These are phyloP conservation scores for Coemansia sp. DNA, from an alignment of 192 early-diverging fungal genomes.

Conservation along the genomic window DNA sequence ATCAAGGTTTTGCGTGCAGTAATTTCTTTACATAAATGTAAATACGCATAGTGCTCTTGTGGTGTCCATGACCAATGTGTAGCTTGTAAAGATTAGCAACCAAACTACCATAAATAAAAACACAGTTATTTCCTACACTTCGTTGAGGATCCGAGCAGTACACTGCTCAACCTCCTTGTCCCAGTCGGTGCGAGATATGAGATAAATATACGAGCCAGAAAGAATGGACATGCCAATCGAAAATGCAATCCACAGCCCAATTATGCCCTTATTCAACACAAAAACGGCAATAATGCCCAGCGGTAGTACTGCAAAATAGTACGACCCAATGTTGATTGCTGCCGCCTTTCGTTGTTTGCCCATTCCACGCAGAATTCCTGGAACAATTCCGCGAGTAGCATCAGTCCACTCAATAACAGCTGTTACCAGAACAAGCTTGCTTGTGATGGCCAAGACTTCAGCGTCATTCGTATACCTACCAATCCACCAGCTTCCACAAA, in stretches of 20 bases:
- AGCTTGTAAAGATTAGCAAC: too few species aligned
- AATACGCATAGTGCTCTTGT: too few species aligned
- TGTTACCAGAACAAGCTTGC: constrained; percentile 25
- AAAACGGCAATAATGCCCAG: constrained; percentile 36
- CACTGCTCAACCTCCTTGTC: constrained; percentile 22
- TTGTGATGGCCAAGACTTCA: constrained; percentile 29
- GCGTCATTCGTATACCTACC: constrained; percentile 53
- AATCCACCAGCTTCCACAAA: constrained; percentile 59
- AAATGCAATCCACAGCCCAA: constrained; percentile 46
- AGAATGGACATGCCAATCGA: constrained; percentile 35
- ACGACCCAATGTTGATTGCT: constrained; percentile 51
- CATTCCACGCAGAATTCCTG: constrained; percentile 58
- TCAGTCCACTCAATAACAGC: constrained; percentile 51
- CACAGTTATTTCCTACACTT: background rate
- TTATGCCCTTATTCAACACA: constrained; percentile 28
- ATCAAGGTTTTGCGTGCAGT: too few species aligned
- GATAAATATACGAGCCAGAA: constrained; percentile 22
- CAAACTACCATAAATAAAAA: background rate
- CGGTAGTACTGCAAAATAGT: constrained; percentile 56
- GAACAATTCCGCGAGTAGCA: constrained; percentile 60
- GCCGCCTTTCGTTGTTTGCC: constrained; percentile 56
- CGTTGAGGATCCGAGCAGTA: constrained; percentile 14
- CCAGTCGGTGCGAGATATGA: constrained; percentile 24
- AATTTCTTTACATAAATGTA: too few species aligned
- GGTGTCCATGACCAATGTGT: too few species aligned